A percentile compares a stretch with the other conserved stretches of the same genome.
These are phyloP conservation scores for Dryadomyces sulphureus DNA, from an alignment of 2,329 filamentous ascomycete species.

Conservation along the genomic window DNA sequence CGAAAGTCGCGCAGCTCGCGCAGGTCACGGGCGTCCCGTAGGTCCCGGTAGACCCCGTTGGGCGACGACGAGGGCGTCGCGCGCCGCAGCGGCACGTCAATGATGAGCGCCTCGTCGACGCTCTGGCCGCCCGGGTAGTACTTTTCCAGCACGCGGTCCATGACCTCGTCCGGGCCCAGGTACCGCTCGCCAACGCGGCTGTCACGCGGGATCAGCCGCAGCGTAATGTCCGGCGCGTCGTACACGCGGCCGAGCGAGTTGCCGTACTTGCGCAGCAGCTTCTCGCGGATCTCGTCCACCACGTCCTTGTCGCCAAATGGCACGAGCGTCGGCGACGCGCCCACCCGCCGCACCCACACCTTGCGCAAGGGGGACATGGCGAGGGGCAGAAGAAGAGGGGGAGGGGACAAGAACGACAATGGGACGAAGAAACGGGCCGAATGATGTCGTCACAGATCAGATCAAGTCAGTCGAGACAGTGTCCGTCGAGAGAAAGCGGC, in stretches of 20 bases:
- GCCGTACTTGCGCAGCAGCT: conserved; percentile 83
- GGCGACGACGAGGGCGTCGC: conserved; percentile 62
- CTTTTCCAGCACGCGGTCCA: conserved; percentile 61
- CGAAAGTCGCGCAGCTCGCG: no score
- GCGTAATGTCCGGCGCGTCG: conserved; percentile 76
- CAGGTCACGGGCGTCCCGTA: no score
- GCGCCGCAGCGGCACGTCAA: conserved; percentile 65
- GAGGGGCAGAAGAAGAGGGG: background rate
- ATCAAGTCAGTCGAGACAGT: no score
- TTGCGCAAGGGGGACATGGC: conserved; percentile 50
- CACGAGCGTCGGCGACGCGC: conserved; percentile 75
- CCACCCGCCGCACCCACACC: conserved; percentile 85
- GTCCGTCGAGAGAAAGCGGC: no score
- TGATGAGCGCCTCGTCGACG: conserved; percentile 78
- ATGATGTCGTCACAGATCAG: no score
- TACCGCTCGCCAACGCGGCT: conserved; percentile 44
- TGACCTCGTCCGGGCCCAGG: conserved; percentile 74
- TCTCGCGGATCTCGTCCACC: conserved; percentile 86
- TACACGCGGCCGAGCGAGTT: conserved; percentile 83
- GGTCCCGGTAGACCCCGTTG: conserved; percentile 21
- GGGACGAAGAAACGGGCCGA: background rate
- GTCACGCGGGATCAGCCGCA: conserved; percentile 65
- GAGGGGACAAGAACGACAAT: background rate
- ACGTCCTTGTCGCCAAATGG: conserved; percentile 76
- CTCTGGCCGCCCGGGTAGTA: conserved; percentile 79